These are phyloP conservation scores for Chytriomyces sp. DNA, from an alignment of 192 early-diverging fungal species.

Conservation along the genomic window DNA sequence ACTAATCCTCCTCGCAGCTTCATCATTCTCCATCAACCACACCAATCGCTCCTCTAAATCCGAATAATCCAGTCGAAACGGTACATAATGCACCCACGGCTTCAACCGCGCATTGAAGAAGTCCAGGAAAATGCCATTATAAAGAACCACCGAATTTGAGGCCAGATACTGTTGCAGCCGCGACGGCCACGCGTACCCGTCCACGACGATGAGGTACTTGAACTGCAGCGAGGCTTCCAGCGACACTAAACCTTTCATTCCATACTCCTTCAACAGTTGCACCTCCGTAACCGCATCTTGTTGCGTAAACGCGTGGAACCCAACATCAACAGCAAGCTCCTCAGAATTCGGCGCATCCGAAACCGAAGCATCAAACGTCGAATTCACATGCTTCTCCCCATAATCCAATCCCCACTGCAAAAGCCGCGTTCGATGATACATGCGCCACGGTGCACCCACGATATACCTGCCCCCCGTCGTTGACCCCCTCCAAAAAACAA, in stretches of 20 bases:
- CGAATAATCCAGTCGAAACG: conserved; percentile 14
- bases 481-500: conserved; percentile 27
- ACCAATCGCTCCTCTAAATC: conserved; percentile 13
- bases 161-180: neutral
- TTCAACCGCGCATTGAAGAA: too few species aligned
- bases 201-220: too few species aligned
- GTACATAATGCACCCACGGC: conserved; percentile 21
- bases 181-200: neutral
- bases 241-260: neutral
- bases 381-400: neutral
- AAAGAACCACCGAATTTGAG: too few species aligned
- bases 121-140: too few species aligned
- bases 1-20: conserved; percentile 3
- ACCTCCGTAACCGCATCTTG: neutral
- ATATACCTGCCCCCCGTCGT: conserved; percentile 10
- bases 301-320: neutral
- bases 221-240: neutral
- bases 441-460: conserved; percentile 4
- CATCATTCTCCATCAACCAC: conserved; percentile 19
- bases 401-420: neutral
- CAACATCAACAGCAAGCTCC: neutral
- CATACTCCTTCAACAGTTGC: neutral
- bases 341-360: neutral
- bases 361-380: neutral
- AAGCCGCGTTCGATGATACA: conserved; percentile 21